Percentiles rank a stretch among this genome's conserved stretches.
Conservation (phyloP, 371 early-diverging fungal species). For the Mortierella sp. region DNA sequence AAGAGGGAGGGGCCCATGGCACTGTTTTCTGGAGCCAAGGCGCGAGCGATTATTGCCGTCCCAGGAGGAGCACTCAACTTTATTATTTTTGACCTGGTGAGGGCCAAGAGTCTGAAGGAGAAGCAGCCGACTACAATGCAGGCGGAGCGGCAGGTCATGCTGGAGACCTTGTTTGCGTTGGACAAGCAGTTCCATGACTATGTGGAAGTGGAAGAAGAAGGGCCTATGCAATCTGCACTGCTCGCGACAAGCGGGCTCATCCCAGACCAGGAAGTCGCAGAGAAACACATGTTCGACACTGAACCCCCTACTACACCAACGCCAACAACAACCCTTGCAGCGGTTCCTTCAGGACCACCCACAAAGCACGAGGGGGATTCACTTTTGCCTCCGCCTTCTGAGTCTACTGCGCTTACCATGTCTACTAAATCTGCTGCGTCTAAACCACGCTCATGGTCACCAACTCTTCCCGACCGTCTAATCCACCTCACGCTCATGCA, state of each 20-base stretch:
- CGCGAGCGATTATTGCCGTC: conserved; percentile 35
- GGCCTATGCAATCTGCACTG: not conserved
- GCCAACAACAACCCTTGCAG: not conserved
- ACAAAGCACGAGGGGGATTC: not conserved
- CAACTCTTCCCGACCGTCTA: not conserved
- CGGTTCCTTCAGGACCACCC: conserved; percentile 13
- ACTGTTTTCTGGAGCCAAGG: conserved; percentile 42
- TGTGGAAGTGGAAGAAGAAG: not conserved
- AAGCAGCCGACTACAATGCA: conserved; percentile 9
- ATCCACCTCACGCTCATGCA: not conserved
- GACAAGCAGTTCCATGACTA: conserved; percentile 27
- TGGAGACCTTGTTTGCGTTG: conserved; percentile 24
- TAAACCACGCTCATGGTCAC: not conserved
- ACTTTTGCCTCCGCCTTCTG: not conserved
- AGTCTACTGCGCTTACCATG: not conserved
- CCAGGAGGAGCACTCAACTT: conserved; percentile 55
- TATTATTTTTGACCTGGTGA: conserved; percentile 51
- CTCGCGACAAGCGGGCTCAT: not conserved
- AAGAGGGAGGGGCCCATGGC: conserved; percentile 48
- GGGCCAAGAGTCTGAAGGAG: conserved; percentile 38
- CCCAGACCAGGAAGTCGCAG: conserved; percentile 3
- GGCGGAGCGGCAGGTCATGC: conserved; percentile 21
- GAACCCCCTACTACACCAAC: not conserved
- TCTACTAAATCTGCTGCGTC: too few species aligned
- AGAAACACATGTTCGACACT: conserved; percentile 1